Evolutionary conservation across 805 yeast genomes (phyloP).

Genomic region (Huiozyma sinensis): DNA sequence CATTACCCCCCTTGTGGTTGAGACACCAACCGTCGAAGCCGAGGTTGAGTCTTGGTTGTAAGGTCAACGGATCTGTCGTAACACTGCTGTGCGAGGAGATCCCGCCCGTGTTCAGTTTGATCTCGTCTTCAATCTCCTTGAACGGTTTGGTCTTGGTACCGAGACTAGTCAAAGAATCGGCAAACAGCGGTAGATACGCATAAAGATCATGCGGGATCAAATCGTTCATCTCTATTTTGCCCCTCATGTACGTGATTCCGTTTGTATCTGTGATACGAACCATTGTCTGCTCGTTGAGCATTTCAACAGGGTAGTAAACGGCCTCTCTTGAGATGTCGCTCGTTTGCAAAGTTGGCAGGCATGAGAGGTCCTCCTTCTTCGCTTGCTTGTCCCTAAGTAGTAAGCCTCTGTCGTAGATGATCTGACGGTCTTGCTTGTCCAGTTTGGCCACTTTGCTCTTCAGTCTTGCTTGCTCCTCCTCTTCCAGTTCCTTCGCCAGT

Average conservation of each 20-base stretch:
- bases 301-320: conserved; percentile 29
- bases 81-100: conserved; percentile 51
- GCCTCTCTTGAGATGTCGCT: conserved; percentile 60
- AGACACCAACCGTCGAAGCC: conserved; percentile 60
- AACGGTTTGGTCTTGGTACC: conserved; percentile 69
- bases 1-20: conserved; percentile 46
- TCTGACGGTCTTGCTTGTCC: conserved; percentile 43
- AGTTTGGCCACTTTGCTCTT: conserved; percentile 33
- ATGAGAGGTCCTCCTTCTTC: conserved; percentile 59
- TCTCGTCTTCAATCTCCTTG: conserved; percentile 76
- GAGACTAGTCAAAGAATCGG: conserved; percentile 69
- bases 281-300: conserved; percentile 23
- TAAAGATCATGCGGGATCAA: conserved; percentile 50
- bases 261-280: conserved; percentile 59
- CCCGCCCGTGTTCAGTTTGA: conserved; percentile 80
- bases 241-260: conserved; percentile 69
- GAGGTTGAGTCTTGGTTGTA: conserved; percentile 42
- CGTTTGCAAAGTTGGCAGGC: conserved; percentile 68
- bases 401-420: conserved; percentile 50
- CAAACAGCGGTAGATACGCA: conserved; percentile 65
- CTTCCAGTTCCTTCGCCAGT: conserved; percentile 39
- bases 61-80: conserved; percentile 44
- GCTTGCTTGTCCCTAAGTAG: conserved; percentile 53
- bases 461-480: conserved; percentile 50
- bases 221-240: conserved; percentile 46